phyloP scores from a whole-genome alignment of 2,329 filamentous ascomycete genomes.

The Aspergillus sp. region DNA sequence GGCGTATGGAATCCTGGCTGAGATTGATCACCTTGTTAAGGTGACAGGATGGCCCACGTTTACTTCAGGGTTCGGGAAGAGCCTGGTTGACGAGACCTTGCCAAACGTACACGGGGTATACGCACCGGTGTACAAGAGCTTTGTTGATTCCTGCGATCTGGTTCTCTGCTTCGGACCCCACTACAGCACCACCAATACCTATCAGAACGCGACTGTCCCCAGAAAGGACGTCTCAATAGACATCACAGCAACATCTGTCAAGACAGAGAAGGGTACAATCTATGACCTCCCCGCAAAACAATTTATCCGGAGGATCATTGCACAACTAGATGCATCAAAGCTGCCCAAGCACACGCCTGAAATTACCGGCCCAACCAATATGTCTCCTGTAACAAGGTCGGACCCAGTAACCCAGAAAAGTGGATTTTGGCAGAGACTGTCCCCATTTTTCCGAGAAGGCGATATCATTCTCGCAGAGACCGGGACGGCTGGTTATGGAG shows the following conservation, averaged over 20 bases:
- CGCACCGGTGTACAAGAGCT: slow-evolving; percentile 11
- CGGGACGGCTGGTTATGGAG: slow-evolving; percentile 50
- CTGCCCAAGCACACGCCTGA: slow-evolving; percentile 34
- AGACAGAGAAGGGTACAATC: slow-evolving; percentile 71
- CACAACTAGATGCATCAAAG: slow-evolving; percentile 49
- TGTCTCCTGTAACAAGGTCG: slow-evolving; percentile 22
- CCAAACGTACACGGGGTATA: slow-evolving; percentile 45
- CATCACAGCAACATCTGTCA: slow-evolving; percentile 65
- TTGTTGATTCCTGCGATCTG: slow-evolving; percentile 33
- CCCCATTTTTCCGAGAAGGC: slow-evolving; percentile 41
- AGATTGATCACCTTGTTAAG: slow-evolving; percentile 37
- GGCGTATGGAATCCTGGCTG: slow-evolving; percentile 29
- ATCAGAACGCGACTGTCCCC: slow-evolving; percentile 72
- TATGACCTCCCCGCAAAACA: slow-evolving; percentile 69
- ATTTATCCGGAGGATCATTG: slow-evolving; percentile 63
- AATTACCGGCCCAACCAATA: slow-evolving; percentile 36
- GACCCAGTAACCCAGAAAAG: slow-evolving; percentile 42
- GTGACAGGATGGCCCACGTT: slow-evolving; percentile 40
- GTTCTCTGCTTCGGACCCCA: slow-evolving; percentile 37
- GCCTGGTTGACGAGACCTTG: slow-evolving; percentile 40
- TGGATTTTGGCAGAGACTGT: slow-evolving; percentile 42
- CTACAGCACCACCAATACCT: slow-evolving; percentile 41
- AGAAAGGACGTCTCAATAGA: slow-evolving; percentile 71
- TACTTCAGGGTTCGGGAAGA: slow-evolving; percentile 42
- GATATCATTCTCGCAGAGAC: slow-evolving; percentile 53